These are phyloP conservation scores for Mortierella sp. DNA, from an alignment of 371 early-diverging fungal genomes.

Conservation along the genomic window DNA sequence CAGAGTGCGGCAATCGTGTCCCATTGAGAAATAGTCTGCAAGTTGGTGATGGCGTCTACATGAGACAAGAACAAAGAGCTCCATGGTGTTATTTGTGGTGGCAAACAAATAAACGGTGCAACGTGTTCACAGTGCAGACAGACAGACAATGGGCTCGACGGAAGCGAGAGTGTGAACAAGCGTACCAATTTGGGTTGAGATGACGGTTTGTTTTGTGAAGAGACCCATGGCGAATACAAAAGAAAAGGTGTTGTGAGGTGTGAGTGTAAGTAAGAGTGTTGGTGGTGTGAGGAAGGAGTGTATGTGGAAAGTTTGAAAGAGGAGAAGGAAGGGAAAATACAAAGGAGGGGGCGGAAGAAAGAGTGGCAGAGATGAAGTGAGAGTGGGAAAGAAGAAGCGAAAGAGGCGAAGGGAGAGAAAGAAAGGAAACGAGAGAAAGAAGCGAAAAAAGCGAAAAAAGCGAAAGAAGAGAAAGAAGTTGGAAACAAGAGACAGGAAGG, in stretches of 20 bases:
- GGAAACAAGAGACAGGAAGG: no score
- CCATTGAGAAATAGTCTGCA: slow-evolving; percentile 43
- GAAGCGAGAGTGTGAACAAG: background rate
- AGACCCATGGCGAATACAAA: slow-evolving; percentile 35
- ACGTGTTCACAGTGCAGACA: background rate
- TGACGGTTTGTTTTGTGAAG: slow-evolving; percentile 46
- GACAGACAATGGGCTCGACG: background rate
- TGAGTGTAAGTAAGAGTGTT: background rate
- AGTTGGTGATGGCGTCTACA: slow-evolving; percentile 40
- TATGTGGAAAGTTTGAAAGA: background rate
- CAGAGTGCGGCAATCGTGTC: slow-evolving; percentile 34
- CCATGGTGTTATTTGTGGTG: background rate
- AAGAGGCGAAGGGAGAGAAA: no score
- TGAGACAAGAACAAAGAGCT: background rate
- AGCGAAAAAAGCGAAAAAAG: background rate
- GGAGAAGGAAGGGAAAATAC: background rate
- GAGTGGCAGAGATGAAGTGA: background rate
- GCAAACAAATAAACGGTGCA: background rate
- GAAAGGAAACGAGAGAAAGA: background rate
- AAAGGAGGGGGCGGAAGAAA: slow-evolving; percentile 3
- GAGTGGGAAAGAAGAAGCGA: background rate
- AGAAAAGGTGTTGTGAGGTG: background rate
- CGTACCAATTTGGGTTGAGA: slow-evolving; percentile 49
- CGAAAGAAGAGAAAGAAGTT: slow-evolving; percentile 2
- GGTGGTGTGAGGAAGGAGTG: background rate